Percentiles rank a stretch among this genome's conserved stretches.
Evolutionary conservation across 768 basidiomycete species (phyloP).

Genomic region (Boletus edulis): DNA sequence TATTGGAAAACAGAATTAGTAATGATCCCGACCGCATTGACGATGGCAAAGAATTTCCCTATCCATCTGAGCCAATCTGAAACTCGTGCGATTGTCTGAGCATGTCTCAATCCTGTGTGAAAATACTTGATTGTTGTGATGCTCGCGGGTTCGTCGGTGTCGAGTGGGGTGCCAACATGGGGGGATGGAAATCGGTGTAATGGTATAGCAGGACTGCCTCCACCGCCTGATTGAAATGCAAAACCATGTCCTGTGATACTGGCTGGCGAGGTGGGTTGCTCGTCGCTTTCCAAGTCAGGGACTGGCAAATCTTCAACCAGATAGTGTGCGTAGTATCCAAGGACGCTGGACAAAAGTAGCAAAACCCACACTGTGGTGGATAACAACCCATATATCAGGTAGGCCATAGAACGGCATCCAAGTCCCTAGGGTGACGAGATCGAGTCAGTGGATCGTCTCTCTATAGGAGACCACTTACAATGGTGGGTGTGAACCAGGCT

Average conservation of each 20-base stretch:
- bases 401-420: constrained; percentile 35
- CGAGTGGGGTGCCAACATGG: background rate
- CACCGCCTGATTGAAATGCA: background rate
- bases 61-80: constrained; percentile 24
- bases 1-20: constrained; percentile 30
- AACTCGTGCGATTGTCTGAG: background rate
- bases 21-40: constrained; percentile 29
- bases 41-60: constrained; percentile 27
- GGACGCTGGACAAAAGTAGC: constrained; percentile 28
- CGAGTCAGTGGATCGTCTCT: background rate
- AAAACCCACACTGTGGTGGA: constrained; percentile 32
- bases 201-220: background rate
- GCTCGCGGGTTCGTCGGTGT: background rate
- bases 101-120: background rate
- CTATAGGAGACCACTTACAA: constrained; percentile 5
- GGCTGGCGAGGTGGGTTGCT: background rate
- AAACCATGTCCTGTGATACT: background rate
- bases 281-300: background rate
- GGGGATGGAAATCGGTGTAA: background rate
- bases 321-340: constrained; percentile 22
- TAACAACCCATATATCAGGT: constrained; percentile 27
- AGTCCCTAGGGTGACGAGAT: constrained; percentile 16
- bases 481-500: constrained; percentile 32
- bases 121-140: background rate
- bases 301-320: background rate